Base-by-base conservation (phyloP, 2,329 filamentous ascomycete genomes). In the Zymoseptoria tritici region DNA sequence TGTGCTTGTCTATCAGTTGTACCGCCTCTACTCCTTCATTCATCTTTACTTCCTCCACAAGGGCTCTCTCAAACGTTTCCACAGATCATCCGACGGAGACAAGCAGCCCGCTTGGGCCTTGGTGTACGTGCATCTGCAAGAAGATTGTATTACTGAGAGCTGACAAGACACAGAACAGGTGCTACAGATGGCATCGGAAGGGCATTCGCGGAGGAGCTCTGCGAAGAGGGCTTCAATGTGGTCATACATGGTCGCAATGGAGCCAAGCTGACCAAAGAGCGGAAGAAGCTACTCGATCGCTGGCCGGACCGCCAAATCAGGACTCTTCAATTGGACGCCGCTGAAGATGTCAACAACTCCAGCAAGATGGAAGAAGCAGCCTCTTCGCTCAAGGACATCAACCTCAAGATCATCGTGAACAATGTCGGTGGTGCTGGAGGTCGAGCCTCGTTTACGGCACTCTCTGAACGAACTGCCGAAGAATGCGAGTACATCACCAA, bases 241-340 rank as follows among this genome's bases (percentile, higher is more conserved):
- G 73, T 85, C 16, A 67, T 85, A 8, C 83, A 85, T 62, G 82
- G 83, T n/a, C 79, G 81, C 42, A 82, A 82, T 60, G 62, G 65
- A 2, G 61, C 71, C 3, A 85, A 84, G 64, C 74, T 85, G 2
- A 66, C 75, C 2, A 58, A 58, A 1, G 71, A 81, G n/a, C 68
- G 73, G n/a, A 57, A 67, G 1, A 69, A 76, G 24, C 75, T 85
- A 0, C 61, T 68, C 1, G n/a, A 65, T 0, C 60, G 71, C 8
- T 78, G 76, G 59, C 80, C 81, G 0, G 42, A 63, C 1, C 67
- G 72, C 13, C 68, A 72, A 24, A 76, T 80, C 57, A 56, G 55
- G 71, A 73, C 26, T 68, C 71, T 51, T 68, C 81, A 50, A 8
- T 58, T 66, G 31, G 62, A 66, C 49, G 64, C 64, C 6, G 31